phyloP scores from a whole-genome alignment of 2,329 filamentous ascomycete species.

The Orbilia blumenaviensis region DNA sequence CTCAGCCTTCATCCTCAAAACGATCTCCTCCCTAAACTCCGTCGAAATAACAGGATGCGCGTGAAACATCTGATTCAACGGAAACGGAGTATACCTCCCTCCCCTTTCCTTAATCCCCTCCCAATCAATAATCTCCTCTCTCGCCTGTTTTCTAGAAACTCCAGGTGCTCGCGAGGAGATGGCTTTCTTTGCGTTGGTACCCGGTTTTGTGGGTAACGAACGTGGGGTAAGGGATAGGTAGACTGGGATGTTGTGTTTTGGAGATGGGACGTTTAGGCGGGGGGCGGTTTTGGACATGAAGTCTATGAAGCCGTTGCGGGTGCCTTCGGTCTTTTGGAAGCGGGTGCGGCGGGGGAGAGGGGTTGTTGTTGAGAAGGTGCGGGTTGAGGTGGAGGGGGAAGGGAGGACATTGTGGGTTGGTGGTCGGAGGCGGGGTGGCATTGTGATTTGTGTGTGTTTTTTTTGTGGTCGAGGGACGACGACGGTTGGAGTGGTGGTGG shows the following conservation, averaged over 20 bases:
- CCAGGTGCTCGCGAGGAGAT: neutral
- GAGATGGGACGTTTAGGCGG: slow-evolving; percentile 54
- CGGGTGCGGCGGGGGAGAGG: slow-evolving; percentile 9
- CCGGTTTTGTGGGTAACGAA: slow-evolving; percentile 26
- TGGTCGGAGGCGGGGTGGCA: slow-evolving; percentile 56
- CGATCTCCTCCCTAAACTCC: slow-evolving; percentile 76
- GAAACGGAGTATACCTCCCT: slow-evolving; percentile 66
- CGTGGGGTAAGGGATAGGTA: slow-evolving; percentile 53
- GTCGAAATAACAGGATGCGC: slow-evolving; percentile 79
- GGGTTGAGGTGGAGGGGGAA: slow-evolving; percentile 19
- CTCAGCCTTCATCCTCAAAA: slow-evolving; percentile 73
- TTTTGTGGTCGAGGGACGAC: neutral
- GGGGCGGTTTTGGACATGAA: slow-evolving; percentile 55
- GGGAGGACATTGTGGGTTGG: slow-evolving; percentile 32
- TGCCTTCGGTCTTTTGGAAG: slow-evolving; percentile 52
- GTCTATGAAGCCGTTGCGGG: slow-evolving; percentile 54
- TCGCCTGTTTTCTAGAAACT: neutral
- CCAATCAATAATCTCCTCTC: slow-evolving; percentile 11
- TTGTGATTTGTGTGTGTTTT: slow-evolving; percentile 33
- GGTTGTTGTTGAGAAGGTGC: slow-evolving; percentile 54
- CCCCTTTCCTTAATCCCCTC: neutral
- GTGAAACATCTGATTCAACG: slow-evolving; percentile 74
- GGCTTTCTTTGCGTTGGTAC: neutral
- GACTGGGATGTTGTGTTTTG: slow-evolving; percentile 33
- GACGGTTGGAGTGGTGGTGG: neutral